phyloP scores from a whole-genome alignment of 352 stramenopile species.

The Phytophthora pinifolia region DNA sequence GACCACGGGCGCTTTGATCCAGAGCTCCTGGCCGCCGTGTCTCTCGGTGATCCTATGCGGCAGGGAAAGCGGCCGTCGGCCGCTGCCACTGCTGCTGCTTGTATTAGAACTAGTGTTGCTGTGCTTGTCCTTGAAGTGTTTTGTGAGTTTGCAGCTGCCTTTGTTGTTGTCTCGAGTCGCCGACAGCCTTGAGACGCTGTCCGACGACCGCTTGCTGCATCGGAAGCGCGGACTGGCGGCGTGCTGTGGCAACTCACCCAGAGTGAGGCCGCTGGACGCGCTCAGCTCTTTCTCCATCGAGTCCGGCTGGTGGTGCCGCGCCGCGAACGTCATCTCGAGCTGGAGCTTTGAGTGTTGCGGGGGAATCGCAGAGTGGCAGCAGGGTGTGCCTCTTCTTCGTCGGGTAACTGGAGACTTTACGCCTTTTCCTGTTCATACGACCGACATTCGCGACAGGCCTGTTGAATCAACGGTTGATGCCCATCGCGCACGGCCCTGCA shows the following conservation, averaged over 20 bases:
- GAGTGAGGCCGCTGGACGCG: conserved; percentile 22
- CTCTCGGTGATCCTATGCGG: conserved; percentile 81
- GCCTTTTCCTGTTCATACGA: conserved; percentile 8
- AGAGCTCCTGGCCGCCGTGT: conserved; percentile 64
- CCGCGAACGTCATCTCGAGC: conserved; percentile 14
- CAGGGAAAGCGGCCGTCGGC: conserved; percentile 29
- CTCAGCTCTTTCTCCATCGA: conserved; percentile 34
- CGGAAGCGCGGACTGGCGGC: conserved; percentile 21
- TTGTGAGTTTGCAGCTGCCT: background rate
- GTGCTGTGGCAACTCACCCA: conserved; percentile 26
- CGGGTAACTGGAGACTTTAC: too few species aligned
- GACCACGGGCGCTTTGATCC: conserved; percentile 74
- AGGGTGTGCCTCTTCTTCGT: too few species aligned
- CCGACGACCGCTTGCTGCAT: conserved; percentile 16
- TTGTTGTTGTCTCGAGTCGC: conserved; percentile 6
- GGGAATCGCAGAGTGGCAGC: conserved; percentile 22
- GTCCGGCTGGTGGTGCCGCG: conserved; percentile 14
- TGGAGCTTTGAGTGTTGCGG: conserved; percentile 1
- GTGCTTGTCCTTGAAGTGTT: conserved; percentile 13
- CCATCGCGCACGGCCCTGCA: background rate
- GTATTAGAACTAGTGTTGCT: background rate
- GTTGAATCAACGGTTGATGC: too few species aligned
- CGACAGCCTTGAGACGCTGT: conserved; percentile 11
- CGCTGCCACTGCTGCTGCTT: conserved; percentile 6
- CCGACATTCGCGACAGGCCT: conserved; percentile 14